These are phyloP conservation scores for Aureobasidium pullulans DNA, from an alignment of 2,329 filamentous ascomycete species.

Conservation along the genomic window DNA sequence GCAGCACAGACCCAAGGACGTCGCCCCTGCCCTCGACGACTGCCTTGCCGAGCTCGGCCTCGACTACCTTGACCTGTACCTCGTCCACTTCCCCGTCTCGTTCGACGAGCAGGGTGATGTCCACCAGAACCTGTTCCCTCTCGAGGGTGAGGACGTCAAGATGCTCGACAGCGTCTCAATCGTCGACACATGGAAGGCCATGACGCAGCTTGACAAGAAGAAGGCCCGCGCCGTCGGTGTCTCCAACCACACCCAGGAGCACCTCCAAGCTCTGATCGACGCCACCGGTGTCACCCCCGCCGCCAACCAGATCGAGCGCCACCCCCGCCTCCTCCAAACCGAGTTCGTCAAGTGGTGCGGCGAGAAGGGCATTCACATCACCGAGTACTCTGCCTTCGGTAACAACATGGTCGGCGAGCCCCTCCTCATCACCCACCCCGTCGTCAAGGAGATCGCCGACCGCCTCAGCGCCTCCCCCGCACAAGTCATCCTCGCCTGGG, in stretches of 20 bases:
- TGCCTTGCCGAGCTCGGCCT: constrained; percentile 54
- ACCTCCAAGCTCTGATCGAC: constrained; percentile 65
- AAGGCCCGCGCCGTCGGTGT: constrained; percentile 51
- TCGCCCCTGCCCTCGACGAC: constrained; percentile 52
- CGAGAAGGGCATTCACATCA: constrained; percentile 65
- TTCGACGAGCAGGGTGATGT: constrained; percentile 9
- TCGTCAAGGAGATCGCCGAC: constrained; percentile 46
- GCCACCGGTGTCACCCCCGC: constrained; percentile 58
- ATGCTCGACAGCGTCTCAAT: constrained; percentile 71
- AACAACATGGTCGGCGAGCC: constrained; percentile 46
- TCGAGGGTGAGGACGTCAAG: constrained; percentile 53
- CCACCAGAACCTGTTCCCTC: constrained; percentile 50
- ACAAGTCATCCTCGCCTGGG: constrained; percentile 74
- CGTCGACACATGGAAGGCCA: constrained; percentile 65
- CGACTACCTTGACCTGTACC: constrained; percentile 62
- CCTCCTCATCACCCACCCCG: constrained; percentile 55
- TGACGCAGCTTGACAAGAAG: constrained; percentile 42
- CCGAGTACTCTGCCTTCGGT: constrained; percentile 67
- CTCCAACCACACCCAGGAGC: constrained; percentile 76
- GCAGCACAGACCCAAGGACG: constrained; percentile 56
- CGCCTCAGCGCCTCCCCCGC: constrained; percentile 61
- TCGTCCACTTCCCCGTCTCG: constrained; percentile 50
- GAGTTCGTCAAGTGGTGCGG: constrained; percentile 66
- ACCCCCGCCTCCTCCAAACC: constrained; percentile 46
- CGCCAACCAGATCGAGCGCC: constrained; percentile 77